These are phyloP conservation scores for Avicennia marina DNA, from an alignment of 257 asterid genomes.

Conservation along the genomic window DNA sequence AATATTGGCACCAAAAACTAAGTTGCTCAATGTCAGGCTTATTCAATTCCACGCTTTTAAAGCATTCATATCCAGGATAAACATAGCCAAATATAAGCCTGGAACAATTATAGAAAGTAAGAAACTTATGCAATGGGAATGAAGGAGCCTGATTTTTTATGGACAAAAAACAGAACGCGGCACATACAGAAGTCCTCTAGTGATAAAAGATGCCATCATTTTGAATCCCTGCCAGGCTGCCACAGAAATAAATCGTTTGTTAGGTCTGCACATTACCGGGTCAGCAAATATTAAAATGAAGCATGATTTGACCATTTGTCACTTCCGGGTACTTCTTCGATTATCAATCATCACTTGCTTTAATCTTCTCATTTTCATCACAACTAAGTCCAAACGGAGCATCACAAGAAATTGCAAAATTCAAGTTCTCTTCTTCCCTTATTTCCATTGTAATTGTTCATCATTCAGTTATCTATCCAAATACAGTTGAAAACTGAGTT, in stretches of 20 bases:
- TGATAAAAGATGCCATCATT: constrained; percentile 87
- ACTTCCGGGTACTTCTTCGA: constrained; percentile 11
- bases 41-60: constrained; percentile 78
- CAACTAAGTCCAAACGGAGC: constrained; percentile 11
- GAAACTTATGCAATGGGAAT: constrained; percentile 11
- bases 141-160: not conserved
- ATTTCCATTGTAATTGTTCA: not conserved
- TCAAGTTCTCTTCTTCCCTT: not conserved
- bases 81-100: constrained; percentile 88
- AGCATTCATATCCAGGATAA: constrained; percentile 93
- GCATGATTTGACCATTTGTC: not conserved
- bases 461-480: not conserved
- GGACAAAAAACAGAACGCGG: not conserved
- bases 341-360: too few relatives aligned
- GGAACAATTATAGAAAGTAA: constrained; percentile 23
- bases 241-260: constrained; percentile 13
- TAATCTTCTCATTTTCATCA: too few relatives aligned
- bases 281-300: not conserved
- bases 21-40: constrained; percentile 86
- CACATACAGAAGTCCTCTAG: constrained; percentile 80
- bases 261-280: constrained; percentile 1
- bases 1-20: constrained; percentile 96
- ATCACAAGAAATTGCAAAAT: constrained; percentile 8
- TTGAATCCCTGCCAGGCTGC: constrained; percentile 47
- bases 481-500: not conserved